These are phyloP conservation scores for Cyclotella sp. DNA, from an alignment of 108 stramenopile genomes.

Conservation along the genomic window DNA sequence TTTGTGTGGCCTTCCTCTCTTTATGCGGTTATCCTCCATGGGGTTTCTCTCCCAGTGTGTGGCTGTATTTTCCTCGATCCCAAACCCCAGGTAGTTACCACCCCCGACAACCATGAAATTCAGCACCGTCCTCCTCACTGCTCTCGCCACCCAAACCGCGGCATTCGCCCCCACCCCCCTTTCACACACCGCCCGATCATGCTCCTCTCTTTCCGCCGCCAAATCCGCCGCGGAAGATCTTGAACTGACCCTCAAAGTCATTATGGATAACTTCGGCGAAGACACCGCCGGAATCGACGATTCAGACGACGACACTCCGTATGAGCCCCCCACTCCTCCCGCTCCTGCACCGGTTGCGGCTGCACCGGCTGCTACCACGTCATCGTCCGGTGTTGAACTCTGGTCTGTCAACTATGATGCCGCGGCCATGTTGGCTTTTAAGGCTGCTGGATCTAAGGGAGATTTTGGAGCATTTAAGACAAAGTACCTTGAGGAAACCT, in stretches of 20 bases:
- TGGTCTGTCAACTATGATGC: slow-evolving; percentile 61
- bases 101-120: slow-evolving; percentile 41
- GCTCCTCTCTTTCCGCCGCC: slow-evolving; percentile 37
- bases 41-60: not conserved
- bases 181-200: not conserved
- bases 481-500: slow-evolving; percentile 59
- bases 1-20: too few relatives aligned
- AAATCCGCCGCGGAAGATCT: slow-evolving; percentile 68
- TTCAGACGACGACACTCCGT: slow-evolving; percentile 42
- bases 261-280: slow-evolving; percentile 40
- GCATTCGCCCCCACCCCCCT: slow-evolving; percentile 36
- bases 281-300: slow-evolving; percentile 33
- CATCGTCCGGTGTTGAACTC: slow-evolving; percentile 35
- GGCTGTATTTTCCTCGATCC: not conserved
- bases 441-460: slow-evolving; percentile 53
- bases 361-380: slow-evolving; percentile 27
- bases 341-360: slow-evolving; percentile 19
- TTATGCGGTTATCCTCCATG: not conserved
- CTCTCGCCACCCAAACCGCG: slow-evolving; percentile 26
- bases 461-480: slow-evolving; percentile 62
- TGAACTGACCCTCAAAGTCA: slow-evolving; percentile 67
- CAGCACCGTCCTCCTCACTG: slow-evolving; percentile 36
- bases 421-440: slow-evolving; percentile 59
- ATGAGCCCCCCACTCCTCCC: slow-evolving; percentile 11
- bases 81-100: not conserved